Base-by-base conservation (phyloP, 2,329 filamentous ascomycete genomes). In the Exutisphaerella laricina region DNA sequence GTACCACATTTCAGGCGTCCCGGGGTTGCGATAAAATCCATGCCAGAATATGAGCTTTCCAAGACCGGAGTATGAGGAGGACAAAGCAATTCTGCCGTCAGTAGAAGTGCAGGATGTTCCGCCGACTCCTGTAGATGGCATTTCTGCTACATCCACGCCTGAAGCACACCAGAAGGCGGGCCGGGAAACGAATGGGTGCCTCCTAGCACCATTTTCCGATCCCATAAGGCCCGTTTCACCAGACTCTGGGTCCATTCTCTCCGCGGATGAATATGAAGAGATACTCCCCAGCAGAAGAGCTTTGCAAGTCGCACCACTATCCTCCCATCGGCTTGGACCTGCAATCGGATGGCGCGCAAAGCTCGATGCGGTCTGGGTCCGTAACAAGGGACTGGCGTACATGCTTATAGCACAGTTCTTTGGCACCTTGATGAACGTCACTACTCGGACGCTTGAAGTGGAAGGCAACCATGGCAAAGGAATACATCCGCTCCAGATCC, bases 381-480 rank as follows among this genome's bases (percentile, higher is more conserved):
- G 70, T 41, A 88, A 92, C 57, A 82, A 83, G 53, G 85, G 85
- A 2, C 74, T 89, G 14, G 70, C 84, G 16, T 70, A 88, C 32
- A 85, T 95, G 31, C 70, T 88, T 13, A 48, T 82, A 2, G 77
- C 87, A 0, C 88, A 94, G 64, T 69, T 92, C 25, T 95, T 95
- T 55, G 87, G 83, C 1, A 81, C 84, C 0, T 66, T 85, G 39
- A 95, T 95, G 89, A 94, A 92, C 61, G 78, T 94, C 7, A 80
- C 80, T 29, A 85, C 87, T 0, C 75, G 88, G 14, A 64, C 90
- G 8, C 70, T 95, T 28, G 86, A 94, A 61, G 72, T 77, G 25
- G 71, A 79, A 53, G 78, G 78, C 8, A 71, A 84, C 13, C 72
- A 84, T 51, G 82, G 78, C 41, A 73, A 80, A 34, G 79, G 79